phyloP scores from a whole-genome alignment of 1,284 basidiomycete species.

The Fomitopsis schrenkii region DNA sequence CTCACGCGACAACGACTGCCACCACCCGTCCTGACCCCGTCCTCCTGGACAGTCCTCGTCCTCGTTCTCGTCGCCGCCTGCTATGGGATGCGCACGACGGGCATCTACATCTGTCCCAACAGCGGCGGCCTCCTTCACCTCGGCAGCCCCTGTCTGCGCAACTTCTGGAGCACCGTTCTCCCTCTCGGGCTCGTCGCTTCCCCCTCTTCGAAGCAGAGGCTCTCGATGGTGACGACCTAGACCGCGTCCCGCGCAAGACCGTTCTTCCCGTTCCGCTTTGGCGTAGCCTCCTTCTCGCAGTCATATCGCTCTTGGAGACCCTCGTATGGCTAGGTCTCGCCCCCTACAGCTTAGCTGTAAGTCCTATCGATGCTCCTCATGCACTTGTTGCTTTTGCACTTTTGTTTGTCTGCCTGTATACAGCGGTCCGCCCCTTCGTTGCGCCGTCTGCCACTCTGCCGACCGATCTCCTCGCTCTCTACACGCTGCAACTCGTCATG shows the following conservation, averaged over 20 bases:
- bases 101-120: background rate
- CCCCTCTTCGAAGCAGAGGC: slow-evolving; percentile 57
- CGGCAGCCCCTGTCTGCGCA: slow-evolving; percentile 46
- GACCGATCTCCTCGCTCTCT: slow-evolving; percentile 50
- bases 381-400: slow-evolving; percentile 36
- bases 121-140: slow-evolving; percentile 37
- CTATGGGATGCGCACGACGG: background rate
- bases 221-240: slow-evolving; percentile 26
- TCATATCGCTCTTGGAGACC: slow-evolving; percentile 44
- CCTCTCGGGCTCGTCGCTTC: slow-evolving; percentile 46
- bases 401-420: slow-evolving; percentile 55
- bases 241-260: slow-evolving; percentile 14
- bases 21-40: background rate
- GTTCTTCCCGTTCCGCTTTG: slow-evolving; percentile 40
- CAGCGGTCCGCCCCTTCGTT: slow-evolving; percentile 37
- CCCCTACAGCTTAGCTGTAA: slow-evolving; percentile 36
- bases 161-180: slow-evolving; percentile 49
- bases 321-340: slow-evolving; percentile 48
- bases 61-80: background rate
- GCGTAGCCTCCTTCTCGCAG: slow-evolving; percentile 50
- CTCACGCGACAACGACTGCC: background rate
- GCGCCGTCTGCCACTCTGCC: slow-evolving; percentile 42
- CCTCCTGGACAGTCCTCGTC: too few species aligned
- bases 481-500: slow-evolving; percentile 37
- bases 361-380: slow-evolving; percentile 23